Percentiles rank a stretch among this genome's conserved stretches.
These are phyloP conservation scores for Taphrina deformans DNA, from an alignment of 1,139 yeast species.

Conservation along the genomic window DNA sequence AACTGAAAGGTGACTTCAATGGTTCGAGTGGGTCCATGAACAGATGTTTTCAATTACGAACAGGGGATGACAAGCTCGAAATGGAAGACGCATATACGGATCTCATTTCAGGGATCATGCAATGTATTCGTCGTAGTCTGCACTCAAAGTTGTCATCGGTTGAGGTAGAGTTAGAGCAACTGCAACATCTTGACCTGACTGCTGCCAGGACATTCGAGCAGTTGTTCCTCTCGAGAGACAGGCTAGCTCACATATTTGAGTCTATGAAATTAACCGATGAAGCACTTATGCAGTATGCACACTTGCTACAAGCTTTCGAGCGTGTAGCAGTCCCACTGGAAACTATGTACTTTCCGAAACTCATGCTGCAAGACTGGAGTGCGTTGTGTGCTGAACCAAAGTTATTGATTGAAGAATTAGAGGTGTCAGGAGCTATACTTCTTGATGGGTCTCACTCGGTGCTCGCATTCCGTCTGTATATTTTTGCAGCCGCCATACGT, in stretches of 20 bases:
- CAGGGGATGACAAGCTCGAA: slow-evolving; percentile 48
- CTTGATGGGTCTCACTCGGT: neutral
- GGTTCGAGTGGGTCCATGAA: slow-evolving; percentile 43
- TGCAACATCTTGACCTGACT: neutral
- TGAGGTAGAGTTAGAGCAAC: neutral
- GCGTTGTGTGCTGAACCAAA: neutral
- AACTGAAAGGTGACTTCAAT: slow-evolving; percentile 66
- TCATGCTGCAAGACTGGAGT: neutral
- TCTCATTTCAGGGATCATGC: slow-evolving; percentile 55
- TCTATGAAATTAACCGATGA: neutral
- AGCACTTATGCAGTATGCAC: neutral
- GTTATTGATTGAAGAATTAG: neutral
- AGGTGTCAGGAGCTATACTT: neutral
- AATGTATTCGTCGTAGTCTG: slow-evolving; percentile 34
- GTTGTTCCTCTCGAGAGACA: neutral
- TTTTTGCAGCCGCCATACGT: neutral
- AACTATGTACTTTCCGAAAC: neutral
- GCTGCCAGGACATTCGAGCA: neutral
- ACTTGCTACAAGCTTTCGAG: neutral
- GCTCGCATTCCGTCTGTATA: neutral
- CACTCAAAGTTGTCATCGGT: neutral
- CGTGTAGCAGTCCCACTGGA: neutral
- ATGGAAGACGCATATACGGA: slow-evolving; percentile 42
- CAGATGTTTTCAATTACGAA: slow-evolving; percentile 46
- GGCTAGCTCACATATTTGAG: neutral